phyloP scores from a whole-genome alignment of 2,329 filamentous ascomycete genomes.

The Coleophoma eucalyptorum region DNA sequence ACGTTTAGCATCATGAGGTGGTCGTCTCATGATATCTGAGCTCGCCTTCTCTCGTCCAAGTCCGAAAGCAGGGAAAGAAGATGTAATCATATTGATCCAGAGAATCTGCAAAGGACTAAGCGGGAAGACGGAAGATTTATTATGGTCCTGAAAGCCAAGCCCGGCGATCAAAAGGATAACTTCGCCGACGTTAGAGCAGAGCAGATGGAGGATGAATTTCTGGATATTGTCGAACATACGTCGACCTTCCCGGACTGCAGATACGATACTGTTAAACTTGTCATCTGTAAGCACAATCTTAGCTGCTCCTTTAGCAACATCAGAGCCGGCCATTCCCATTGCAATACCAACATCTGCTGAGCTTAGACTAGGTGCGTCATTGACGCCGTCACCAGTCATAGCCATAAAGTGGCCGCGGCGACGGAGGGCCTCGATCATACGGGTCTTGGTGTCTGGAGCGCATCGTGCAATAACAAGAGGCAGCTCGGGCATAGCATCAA shows the following conservation, averaged over 20 bases:
- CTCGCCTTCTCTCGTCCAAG: conserved; percentile 52
- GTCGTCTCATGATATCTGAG: conserved; percentile 48
- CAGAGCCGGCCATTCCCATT: conserved; percentile 57
- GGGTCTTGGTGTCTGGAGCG: conserved; percentile 48
- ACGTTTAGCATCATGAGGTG: conserved; percentile 44
- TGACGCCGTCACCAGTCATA: conserved; percentile 55
- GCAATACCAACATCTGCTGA: conserved; percentile 53
- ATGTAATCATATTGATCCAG: conserved; percentile 63
- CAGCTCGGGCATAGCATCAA: conserved; percentile 44
- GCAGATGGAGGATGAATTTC: conserved; percentile 52
- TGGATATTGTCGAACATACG: conserved; percentile 53
- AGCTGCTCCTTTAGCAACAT: conserved; percentile 59
- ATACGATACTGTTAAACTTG: conserved; percentile 50
- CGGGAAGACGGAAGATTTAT: conserved; percentile 51
- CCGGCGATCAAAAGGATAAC: conserved; percentile 53
- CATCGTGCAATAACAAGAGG: conserved; percentile 51
- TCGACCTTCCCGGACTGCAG: conserved; percentile 48
- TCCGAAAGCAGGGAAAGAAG: conserved; percentile 55
- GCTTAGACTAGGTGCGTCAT: conserved; percentile 50
- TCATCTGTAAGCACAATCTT: conserved; percentile 46
- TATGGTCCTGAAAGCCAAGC: conserved; percentile 51
- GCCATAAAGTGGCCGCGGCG: conserved; percentile 44
- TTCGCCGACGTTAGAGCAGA: conserved; percentile 53
- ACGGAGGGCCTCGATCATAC: conserved; percentile 51
- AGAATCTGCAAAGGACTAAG: conserved; percentile 55